Base-by-base conservation (phyloP, 495 filamentous ascomycete genomes). In the Cercophora samala region DNA sequence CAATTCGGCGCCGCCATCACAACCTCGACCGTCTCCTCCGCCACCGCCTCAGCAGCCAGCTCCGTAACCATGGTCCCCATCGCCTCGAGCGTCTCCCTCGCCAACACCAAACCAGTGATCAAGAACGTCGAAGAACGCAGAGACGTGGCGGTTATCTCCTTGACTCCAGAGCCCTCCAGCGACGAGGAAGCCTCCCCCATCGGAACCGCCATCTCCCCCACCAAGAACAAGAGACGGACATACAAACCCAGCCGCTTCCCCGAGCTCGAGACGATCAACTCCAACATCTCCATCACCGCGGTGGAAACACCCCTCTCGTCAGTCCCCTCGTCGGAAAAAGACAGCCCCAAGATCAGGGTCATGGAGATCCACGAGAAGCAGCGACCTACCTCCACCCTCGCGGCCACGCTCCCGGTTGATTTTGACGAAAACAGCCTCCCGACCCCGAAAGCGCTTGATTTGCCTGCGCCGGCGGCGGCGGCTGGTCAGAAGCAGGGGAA, bases 251-350 rank as follows among this genome's bases (percentile, higher is more conserved):
- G 68, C 13, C 54, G 67, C 9, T 73, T 75, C 62, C 54, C 70
- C 18, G 70, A 72, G 58, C 62, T 73, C 3, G 68, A 71, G 29
- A 66, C 70, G 6, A 73, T 76, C 64, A 64, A 71, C 22, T 73
- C 75, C 18, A 67, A 69, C 59, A 26, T 66, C 21, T 69, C 68
- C 1, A 60, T 59, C 9, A 64, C 62, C 5, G 37, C 37, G 9
- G 60, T 69, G 15, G 68, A 66, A n/a, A 42, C 61, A 22, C 37
- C 37, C 11, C 37, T 46, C 37, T 46, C 37, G 5, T 46, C 13
- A 1, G 13, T 46, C 6, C 37, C 37, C 6, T 15, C 4, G 4
- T 26, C 58, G 24, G 54, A 51, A 8, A 21, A 52, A 5, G 21
- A 21, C 17, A 18, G 26, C 29, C 19, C 60, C 11, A 21, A 60